phyloP scores from a whole-genome alignment of 495 filamentous ascomycete species.

The Penicillium bovifimosum region DNA sequence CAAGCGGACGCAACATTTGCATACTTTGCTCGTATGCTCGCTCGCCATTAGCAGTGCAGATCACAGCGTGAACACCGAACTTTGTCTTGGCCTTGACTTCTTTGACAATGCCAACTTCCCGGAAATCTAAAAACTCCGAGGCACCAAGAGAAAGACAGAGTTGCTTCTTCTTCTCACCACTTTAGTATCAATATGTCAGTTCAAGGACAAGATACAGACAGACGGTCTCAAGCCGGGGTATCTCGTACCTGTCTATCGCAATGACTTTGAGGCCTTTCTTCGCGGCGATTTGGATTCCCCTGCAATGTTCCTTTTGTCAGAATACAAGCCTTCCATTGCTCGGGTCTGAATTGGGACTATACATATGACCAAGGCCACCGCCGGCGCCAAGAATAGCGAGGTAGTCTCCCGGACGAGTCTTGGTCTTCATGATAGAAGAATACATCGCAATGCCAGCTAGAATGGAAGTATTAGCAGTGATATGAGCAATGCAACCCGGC shows the following conservation, averaged over 20 bases:
- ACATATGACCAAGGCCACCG: conserved; percentile 44
- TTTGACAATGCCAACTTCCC: conserved; percentile 31
- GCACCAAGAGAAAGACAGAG: conserved; percentile 38
- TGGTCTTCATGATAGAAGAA: conserved; percentile 43
- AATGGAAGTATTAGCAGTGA: not conserved
- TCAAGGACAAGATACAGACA: not conserved
- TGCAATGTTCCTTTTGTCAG: conserved; percentile 1
- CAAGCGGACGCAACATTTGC: conserved; percentile 35
- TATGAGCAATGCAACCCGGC: not conserved
- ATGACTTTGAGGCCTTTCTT: conserved; percentile 39
- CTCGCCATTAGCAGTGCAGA: conserved; percentile 39
- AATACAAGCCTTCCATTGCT: not conserved
- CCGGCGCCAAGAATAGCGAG: conserved; percentile 40
- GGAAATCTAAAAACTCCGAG: conserved; percentile 36
- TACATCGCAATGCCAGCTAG: conserved; percentile 44
- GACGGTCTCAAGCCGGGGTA: not conserved
- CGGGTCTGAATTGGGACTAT: not conserved
- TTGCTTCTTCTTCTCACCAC: conserved; percentile 37
- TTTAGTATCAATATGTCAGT: conserved; percentile 1
- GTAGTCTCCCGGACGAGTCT: conserved; percentile 36
- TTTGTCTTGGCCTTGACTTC: conserved; percentile 30
- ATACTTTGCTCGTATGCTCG: conserved; percentile 38
- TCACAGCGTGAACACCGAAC: conserved; percentile 41
- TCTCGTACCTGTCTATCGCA: conserved; percentile 37
- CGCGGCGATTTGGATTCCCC: conserved; percentile 41